A percentile compares a stretch with the other conserved stretches of the same genome.
These are phyloP conservation scores for Phlyctochytrium planicorne DNA, from an alignment of 192 early-diverging fungal species.

Conservation along the genomic window DNA sequence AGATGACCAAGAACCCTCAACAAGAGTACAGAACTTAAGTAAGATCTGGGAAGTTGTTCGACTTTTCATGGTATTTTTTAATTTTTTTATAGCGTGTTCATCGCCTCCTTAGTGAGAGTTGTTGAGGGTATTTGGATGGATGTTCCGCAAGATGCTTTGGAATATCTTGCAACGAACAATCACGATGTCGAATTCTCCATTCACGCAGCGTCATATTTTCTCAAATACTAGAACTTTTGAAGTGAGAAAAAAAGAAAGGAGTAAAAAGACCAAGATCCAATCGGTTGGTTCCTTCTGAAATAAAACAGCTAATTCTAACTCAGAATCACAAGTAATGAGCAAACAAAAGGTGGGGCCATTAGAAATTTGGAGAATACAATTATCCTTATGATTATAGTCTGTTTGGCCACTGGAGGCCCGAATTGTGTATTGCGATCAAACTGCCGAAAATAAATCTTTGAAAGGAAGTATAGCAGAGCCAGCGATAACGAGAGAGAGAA, in stretches of 20 bases:
- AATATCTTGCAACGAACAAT: conserved; percentile 7
- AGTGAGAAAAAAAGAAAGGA: not conserved
- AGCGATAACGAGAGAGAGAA: no score
- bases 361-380: not conserved
- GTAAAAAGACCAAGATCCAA: not conserved
- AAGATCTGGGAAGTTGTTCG: no score
- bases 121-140: conserved; percentile 3
- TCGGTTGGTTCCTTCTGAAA: not conserved
- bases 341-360: not conserved
- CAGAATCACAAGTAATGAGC: not conserved
- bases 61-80: no score
- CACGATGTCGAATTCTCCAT: conserved; percentile 48
- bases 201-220: conserved; percentile 50
- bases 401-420: not conserved
- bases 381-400: not conserved
- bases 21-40: no score
- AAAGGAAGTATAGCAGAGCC: no score
- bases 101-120: not conserved
- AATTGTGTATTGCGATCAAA: not conserved
- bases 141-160: conserved; percentile 20
- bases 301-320: not conserved
- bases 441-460: not conserved
- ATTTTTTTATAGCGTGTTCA: no score
- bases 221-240: conserved; percentile 9
- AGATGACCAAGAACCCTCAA: no score